Evolutionary conservation across 495 filamentous ascomycete species (phyloP), one percentile per base, ranked within the genome.

Genomic region (Penicillium chermesinum): DNA sequence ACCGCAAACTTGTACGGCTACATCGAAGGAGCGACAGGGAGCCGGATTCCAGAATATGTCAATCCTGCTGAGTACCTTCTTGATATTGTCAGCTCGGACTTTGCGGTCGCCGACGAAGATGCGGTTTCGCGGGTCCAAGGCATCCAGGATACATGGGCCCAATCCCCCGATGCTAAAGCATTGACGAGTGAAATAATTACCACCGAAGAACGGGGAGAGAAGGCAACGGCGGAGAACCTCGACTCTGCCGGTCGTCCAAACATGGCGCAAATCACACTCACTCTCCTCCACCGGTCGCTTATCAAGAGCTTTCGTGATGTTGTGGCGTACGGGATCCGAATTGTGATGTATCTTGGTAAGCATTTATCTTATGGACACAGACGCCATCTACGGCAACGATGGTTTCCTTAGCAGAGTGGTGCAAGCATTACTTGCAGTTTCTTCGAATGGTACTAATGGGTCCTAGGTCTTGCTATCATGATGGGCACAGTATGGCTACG

Each of bases 401-500:
- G n/a, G n/a, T n/a, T n/a, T n/a, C n/a, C n/a, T n/a, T n/a, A n/a
- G n/a, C n/a, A n/a, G n/a, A n/a, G n/a, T n/a, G n/a, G n/a, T n/a
- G n/a, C n/a, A n/a, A n/a, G n/a, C n/a, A n/a, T n/a, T n/a, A n/a
- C n/a, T n/a, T n/a, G n/a, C n/a, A n/a, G n/a, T n/a, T n/a, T n/a
- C n/a, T n/a, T n/a, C n/a, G n/a, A n/a, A n/a, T n/a, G n/a, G n/a
- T 1, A 38, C 54, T 63, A 45, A 58, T 17, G 12, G 17, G 13
- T n/a, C 8, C 12, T 57, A 71, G 68, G 76, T 7, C 73, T 91
- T 22, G 86, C 88, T 0, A 82, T 93, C 52, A 85, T 93, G 85
- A 88, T 90, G 83, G 88, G 88, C 2, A 91, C 88, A 1, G 86
- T 91, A 17, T 93, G 85, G 84, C 70, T 91, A 16, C 78, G 87